These are phyloP conservation scores for Fusarium luffae DNA, from an alignment of 2,329 filamentous ascomycete genomes.

Conservation along the genomic window DNA sequence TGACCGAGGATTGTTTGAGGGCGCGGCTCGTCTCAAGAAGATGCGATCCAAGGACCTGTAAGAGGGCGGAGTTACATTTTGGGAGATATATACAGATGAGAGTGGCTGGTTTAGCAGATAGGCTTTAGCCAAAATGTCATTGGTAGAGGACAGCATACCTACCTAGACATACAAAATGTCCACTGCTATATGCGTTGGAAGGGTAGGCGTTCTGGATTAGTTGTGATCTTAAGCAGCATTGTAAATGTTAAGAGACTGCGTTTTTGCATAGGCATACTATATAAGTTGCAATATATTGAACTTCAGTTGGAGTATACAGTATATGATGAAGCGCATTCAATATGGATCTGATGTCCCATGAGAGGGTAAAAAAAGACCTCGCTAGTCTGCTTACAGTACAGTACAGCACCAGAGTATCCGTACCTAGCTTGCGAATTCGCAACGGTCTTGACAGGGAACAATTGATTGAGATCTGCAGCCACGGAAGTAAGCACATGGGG, in stretches of 20 bases:
- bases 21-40: conserved; percentile 86
- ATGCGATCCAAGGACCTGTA: conserved; percentile 74
- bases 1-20: conserved; percentile 92
- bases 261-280: conserved; percentile 6
- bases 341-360: conserved; percentile 15
- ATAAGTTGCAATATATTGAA: not conserved
- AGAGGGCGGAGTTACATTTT: conserved; percentile 10
- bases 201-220: conserved; percentile 45
- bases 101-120: conserved; percentile 25
- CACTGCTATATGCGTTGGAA: conserved; percentile 40
- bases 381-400: not conserved
- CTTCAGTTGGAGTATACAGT: not conserved
- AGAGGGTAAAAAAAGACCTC: conserved; percentile 8
- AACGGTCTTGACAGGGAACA: conserved; percentile 28
- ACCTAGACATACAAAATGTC: conserved; percentile 39
- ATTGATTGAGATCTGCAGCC: conserved; percentile 40
- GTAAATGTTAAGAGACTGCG: conserved; percentile 25
- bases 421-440: conserved; percentile 3
- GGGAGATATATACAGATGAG: conserved; percentile 1
- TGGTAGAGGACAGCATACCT: conserved; percentile 27
- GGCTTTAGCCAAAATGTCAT: conserved; percentile 7
- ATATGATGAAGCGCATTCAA: conserved; percentile 18
- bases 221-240: conserved; percentile 36
- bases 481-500: conserved; percentile 9
- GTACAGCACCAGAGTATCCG: not conserved